These are phyloP conservation scores for Auriculariales sp. DNA, from an alignment of 768 basidiomycete species.

Conservation along the genomic window DNA sequence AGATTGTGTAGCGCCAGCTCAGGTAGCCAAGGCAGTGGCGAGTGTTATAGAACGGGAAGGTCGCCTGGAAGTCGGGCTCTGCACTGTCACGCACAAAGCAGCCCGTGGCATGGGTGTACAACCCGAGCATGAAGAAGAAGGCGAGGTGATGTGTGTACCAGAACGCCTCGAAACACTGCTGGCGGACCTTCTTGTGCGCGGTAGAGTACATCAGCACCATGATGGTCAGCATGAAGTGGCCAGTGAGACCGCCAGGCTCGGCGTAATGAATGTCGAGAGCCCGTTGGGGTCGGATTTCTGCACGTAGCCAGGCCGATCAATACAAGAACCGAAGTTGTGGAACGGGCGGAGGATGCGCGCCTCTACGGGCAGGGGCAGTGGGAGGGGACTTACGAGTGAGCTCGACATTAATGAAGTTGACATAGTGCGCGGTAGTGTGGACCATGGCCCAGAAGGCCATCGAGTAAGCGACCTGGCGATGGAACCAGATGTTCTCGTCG, in stretches of 20 bases:
- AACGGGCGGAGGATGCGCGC: not conserved
- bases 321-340: not conserved
- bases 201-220: constrained; percentile 91
- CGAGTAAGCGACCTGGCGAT: constrained; percentile 86
- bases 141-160: constrained; percentile 95
- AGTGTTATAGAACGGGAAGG: constrained; percentile 81
- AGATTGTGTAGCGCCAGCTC: constrained; percentile 84
- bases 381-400: constrained; percentile 46
- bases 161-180: constrained; percentile 88
- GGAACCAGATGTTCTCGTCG: constrained; percentile 95
- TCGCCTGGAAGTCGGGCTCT: constrained; percentile 47
- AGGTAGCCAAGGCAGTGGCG: constrained; percentile 84
- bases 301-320: too few species aligned
- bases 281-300: constrained; percentile 66
- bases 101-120: constrained; percentile 83
- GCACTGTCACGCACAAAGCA: constrained; percentile 88
- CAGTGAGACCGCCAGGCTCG: constrained; percentile 83
- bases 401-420: constrained; percentile 89
- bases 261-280: constrained; percentile 81
- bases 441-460: constrained; percentile 89
- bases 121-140: constrained; percentile 85
- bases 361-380: not conserved
- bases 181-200: constrained; percentile 75
- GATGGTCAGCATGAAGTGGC: constrained; percentile 88
- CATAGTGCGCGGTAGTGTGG: constrained; percentile 86